Evolutionary conservation across 2,329 filamentous ascomycete species (phyloP).

Genomic region (Cladosporium sp.): DNA sequence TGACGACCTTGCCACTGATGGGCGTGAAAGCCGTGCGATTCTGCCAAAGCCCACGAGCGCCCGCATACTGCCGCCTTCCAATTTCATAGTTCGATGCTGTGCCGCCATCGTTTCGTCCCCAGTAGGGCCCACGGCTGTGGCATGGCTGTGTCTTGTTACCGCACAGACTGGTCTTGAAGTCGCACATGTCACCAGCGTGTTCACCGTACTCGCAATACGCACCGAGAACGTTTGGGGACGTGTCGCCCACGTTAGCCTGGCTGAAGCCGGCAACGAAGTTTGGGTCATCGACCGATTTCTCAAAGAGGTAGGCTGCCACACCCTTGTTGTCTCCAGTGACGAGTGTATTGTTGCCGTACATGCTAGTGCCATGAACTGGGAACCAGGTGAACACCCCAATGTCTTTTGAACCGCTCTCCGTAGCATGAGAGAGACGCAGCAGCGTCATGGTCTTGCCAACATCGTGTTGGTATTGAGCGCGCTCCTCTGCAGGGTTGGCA

Average conservation of each 20-base stretch:
- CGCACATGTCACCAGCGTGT: conserved; percentile 61
- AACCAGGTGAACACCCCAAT: conserved; percentile 88
- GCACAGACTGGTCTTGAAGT: conserved; percentile 82
- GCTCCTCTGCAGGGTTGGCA: conserved; percentile 77
- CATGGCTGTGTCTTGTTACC: conserved; percentile 69
- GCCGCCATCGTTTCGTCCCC: conserved; percentile 62
- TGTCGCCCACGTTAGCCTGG: conserved; percentile 88
- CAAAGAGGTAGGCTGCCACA: conserved; percentile 81
- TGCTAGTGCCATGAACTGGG: conserved; percentile 85
- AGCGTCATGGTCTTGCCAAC: conserved; percentile 79
- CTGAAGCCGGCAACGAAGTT: conserved; percentile 89
- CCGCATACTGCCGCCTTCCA: conserved; percentile 68
- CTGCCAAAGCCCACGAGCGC: conserved; percentile 61
- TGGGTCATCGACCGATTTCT: conserved; percentile 60
- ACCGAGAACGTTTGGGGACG: conserved; percentile 81
- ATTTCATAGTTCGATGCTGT: conserved; percentile 75
- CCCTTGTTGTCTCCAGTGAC: conserved; percentile 96
- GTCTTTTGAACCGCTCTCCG: conserved; percentile 71
- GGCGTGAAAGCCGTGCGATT: conserved; percentile 46
- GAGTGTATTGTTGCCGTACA: conserved; percentile 88
- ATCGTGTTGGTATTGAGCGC: conserved; percentile 64
- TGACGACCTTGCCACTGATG: conserved; percentile 66
- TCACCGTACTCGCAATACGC: conserved; percentile 88
- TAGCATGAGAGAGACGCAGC: conserved; percentile 66
- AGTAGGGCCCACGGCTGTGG: conserved; percentile 72